Percentiles rank a stretch among this genome's conserved stretches.
Evolutionary conservation across 495 filamentous ascomycete species (phyloP).

Genomic region (Aspergillus olivimuriae): DNA sequence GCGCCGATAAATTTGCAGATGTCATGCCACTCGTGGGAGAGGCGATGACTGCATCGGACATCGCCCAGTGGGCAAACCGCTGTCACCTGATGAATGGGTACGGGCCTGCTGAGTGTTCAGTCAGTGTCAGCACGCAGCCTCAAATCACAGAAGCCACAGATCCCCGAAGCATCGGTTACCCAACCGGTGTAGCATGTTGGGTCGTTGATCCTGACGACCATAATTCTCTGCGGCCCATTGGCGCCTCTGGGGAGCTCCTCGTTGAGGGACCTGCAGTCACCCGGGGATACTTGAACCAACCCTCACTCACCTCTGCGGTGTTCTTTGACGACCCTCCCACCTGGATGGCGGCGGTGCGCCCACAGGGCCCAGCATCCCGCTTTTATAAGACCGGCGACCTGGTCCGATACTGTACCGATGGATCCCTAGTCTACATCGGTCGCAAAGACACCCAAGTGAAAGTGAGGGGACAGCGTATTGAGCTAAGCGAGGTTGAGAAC

Average conservation of each 20-base stretch:
- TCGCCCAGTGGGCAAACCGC: neutral
- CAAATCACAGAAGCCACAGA: neutral
- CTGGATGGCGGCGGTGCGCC: neutral
- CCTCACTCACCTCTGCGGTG: neutral
- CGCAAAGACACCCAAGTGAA: neutral
- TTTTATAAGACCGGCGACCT: neutral
- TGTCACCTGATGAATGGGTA: neutral
- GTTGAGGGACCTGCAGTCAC: neutral
- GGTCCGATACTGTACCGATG: neutral
- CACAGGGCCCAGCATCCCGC: neutral
- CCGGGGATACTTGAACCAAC: neutral
- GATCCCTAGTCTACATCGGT: neutral
- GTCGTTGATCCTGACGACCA: neutral
- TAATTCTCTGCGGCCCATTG: neutral
- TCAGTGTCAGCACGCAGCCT: neutral
- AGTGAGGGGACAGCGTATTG: neutral
- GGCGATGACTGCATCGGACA: neutral
- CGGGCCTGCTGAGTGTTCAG: neutral
- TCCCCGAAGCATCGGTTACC: neutral
- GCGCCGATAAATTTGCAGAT: too few species aligned
- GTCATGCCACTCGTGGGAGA: neutral
- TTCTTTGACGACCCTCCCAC: neutral
- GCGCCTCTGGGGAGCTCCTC: neutral
- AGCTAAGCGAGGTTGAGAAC: neutral
- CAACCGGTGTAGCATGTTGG: neutral